phyloP scores from a whole-genome alignment of 73 alveolate genomes.

The Paramecium primaurelia region DNA sequence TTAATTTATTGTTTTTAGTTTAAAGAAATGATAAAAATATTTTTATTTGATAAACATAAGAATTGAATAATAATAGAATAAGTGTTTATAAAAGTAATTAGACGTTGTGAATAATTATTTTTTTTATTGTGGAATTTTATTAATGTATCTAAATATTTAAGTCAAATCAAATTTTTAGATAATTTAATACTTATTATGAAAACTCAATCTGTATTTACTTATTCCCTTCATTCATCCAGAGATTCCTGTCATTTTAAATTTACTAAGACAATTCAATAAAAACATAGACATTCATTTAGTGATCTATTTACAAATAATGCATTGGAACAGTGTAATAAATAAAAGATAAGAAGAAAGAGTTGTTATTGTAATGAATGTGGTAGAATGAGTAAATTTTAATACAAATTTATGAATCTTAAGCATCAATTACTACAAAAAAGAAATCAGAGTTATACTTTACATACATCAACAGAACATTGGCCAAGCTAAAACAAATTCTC shows the following conservation, averaged over 20 bases:
- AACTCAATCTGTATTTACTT: not conserved
- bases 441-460: not conserved
- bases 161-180: not conserved
- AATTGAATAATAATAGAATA: conserved; percentile 61
- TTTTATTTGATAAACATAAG: too few species aligned
- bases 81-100: conserved; percentile 81
- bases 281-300: not conserved
- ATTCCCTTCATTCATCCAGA: not conserved
- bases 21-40: too few species aligned
- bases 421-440: not conserved
- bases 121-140: not conserved
- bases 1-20: too few species aligned
- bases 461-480: not conserved
- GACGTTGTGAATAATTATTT: conserved; percentile 51
- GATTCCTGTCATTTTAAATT: not conserved
- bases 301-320: not conserved
- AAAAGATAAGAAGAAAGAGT: conserved; percentile 17
- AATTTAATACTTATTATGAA: not conserved
- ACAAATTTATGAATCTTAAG: not conserved
- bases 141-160: not conserved
- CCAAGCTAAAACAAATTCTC: not conserved
- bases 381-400: not conserved
- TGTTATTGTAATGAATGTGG: conserved; percentile 19
- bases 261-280: not conserved
- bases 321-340: not conserved